Conservation (phyloP, 129 eudicot genomes). For the Deinandra increscens region DNA sequence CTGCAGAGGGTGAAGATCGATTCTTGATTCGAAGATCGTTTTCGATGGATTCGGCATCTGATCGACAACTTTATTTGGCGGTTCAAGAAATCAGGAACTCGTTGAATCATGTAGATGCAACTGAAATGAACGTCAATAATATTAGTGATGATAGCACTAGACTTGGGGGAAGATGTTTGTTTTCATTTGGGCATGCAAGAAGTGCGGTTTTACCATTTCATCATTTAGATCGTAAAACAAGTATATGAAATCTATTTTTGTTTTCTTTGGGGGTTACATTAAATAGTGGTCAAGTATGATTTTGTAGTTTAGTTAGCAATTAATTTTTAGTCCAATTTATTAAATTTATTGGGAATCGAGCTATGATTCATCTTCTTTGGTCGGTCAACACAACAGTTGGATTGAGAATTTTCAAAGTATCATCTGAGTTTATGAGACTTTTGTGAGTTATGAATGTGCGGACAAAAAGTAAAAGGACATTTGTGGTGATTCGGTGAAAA, state of each 20-base stretch:
- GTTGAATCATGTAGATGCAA: constrained; percentile 10
- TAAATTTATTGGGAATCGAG: constrained; percentile 19
- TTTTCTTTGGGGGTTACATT: not conserved
- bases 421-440: too few relatives aligned
- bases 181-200: constrained; percentile 78
- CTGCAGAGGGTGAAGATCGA: constrained; percentile 26
- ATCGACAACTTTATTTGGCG: constrained; percentile 62
- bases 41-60: constrained; percentile 81
- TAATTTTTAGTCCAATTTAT: not conserved
- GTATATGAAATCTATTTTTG: not conserved
- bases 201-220: constrained; percentile 57
- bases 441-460: too few relatives aligned
- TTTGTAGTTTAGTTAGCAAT: constrained; percentile 10
- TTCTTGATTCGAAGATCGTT: constrained; percentile 69
- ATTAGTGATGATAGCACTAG: not conserved
- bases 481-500: too few relatives aligned
- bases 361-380: constrained; percentile 29
- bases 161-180: constrained; percentile 57
- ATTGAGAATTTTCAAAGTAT: too few relatives aligned
- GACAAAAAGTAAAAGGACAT: too few relatives aligned
- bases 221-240: constrained; percentile 34
- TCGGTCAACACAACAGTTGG: constrained; percentile 14
- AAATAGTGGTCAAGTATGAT: constrained; percentile 18
- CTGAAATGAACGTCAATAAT: constrained; percentile 28
- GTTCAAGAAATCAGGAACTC: constrained; percentile 53